Evolutionary conservation across 306 rosid species (phyloP), one percentile per base, ranked within the genome.

Genomic region (Begonia peltatifolia): DNA sequence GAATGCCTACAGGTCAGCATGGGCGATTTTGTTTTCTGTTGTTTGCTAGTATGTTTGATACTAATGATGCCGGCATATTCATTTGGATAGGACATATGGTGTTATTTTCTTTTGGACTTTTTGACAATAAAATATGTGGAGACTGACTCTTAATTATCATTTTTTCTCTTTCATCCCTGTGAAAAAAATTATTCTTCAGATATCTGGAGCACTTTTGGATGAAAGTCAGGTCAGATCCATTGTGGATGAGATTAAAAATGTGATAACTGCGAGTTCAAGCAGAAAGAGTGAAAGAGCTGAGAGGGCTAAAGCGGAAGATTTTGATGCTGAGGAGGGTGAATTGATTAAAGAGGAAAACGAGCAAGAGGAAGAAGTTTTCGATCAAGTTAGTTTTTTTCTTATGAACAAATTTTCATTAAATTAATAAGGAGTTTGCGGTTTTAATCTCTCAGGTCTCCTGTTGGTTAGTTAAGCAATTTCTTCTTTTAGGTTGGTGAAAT

Each of bases 351-450:
- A 92, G 73, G 99, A 92, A 81, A 92, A 92, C 77, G 99, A 92
- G 60, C 96, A 83, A 64, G 99, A 92, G 80, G 99, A 92, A 66
- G 99, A 87, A 86, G 96, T 92, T 68, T 92, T 92, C 74, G 99
- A 92, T 50, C 99, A 87, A 87, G 99, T 92, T 58, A 71, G 84
- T 69, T 42, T 11, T 61, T 35, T 20, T 7, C 9, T 30, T 30
- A 30, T 30, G 7, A 4, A 30, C 38, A 30, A 30, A 7, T 30
- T 30, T 30, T 30, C 38, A 30, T 30, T 30, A 30, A 30, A 30
- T 30, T 30, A 30, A 30, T 7, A 2, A 30, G 38, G 38, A 30
- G 38, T 5, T 30, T 30, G 1, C 8, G 38, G 38, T 50, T 15
- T 13, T 42, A 12, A 42, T 42, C 46, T 12, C 18, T 9, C 14